Evolutionary conservation across 2,329 filamentous ascomycete genomes (phyloP).

Genomic region (Aspergillus calidoustus): DNA sequence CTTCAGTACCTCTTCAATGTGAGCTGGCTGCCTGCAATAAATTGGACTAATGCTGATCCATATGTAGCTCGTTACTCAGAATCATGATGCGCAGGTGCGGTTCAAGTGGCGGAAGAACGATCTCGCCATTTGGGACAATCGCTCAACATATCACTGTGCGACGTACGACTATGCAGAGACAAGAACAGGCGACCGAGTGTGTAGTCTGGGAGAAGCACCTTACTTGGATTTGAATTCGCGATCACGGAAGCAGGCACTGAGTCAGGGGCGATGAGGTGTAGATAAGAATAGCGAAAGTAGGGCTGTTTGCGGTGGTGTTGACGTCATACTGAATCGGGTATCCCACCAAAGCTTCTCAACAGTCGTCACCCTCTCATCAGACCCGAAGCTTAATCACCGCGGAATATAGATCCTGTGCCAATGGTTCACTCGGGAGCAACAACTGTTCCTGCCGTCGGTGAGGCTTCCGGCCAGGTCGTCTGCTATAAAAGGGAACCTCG

Average conservation of each 20-base stretch:
- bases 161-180: conserved; percentile 40
- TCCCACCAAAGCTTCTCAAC: background rate
- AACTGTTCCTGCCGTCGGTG: background rate
- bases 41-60: conserved; percentile 1
- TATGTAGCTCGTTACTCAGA: conserved; percentile 44
- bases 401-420: background rate
- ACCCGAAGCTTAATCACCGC: background rate
- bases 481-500: background rate
- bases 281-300: background rate
- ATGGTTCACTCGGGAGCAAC: background rate
- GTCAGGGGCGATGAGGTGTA: background rate
- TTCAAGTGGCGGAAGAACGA: conserved; percentile 57
- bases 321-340: background rate
- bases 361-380: background rate
- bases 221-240: conserved; percentile 52
- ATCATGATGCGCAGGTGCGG: conserved; percentile 57
- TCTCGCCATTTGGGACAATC: conserved; percentile 36
- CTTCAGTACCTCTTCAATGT: conserved; percentile 49
- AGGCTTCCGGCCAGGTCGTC: background rate
- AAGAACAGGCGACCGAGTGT: conserved; percentile 54
- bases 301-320: background rate
- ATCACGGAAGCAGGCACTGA: conserved; percentile 45
- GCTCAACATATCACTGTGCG: conserved; percentile 51
- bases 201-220: conserved; percentile 57
- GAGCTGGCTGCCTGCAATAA: background rate